These are phyloP conservation scores for Neoarthrinium moseri DNA, from an alignment of 2,329 filamentous ascomycete species.

Conservation along the genomic window DNA sequence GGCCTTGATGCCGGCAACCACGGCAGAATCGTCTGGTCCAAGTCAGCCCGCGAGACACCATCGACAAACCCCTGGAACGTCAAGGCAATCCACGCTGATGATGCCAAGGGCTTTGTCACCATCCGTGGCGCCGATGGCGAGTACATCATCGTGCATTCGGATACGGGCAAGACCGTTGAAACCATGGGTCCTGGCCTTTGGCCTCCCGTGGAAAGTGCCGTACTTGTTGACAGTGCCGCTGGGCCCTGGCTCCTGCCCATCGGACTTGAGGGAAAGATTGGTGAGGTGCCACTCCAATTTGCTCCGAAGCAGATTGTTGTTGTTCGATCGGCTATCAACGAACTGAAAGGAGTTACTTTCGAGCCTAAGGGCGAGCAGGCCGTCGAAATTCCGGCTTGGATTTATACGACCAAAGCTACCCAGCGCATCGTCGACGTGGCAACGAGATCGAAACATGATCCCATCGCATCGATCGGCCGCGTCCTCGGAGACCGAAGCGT, in stretches of 20 bases:
- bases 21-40: constrained; percentile 75
- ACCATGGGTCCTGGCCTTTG: constrained; percentile 37
- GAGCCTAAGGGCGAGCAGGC: constrained; percentile 38
- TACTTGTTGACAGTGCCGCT: constrained; percentile 49
- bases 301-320: constrained; percentile 55
- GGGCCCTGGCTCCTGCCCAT: constrained; percentile 56
- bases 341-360: constrained; percentile 56
- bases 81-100: constrained; percentile 64
- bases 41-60: constrained; percentile 58
- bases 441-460: constrained; percentile 72
- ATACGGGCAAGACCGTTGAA: constrained; percentile 51
- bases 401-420: constrained; percentile 63
- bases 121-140: constrained; percentile 62
- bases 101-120: constrained; percentile 53
- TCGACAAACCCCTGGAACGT: constrained; percentile 61
- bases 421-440: constrained; percentile 70
- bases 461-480: constrained; percentile 90
- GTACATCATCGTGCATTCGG: constrained; percentile 53
- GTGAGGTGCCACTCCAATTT: constrained; percentile 42
- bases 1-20: constrained; percentile 75
- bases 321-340: constrained; percentile 45
- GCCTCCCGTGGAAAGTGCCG: constrained; percentile 44
- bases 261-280: constrained; percentile 46
- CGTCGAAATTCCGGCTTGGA: constrained; percentile 62
- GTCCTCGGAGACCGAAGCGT: constrained; percentile 92